These are phyloP conservation scores for Lipomyces yamanashiensis DNA, from an alignment of 805 yeast genomes.

Conservation along the genomic window DNA sequence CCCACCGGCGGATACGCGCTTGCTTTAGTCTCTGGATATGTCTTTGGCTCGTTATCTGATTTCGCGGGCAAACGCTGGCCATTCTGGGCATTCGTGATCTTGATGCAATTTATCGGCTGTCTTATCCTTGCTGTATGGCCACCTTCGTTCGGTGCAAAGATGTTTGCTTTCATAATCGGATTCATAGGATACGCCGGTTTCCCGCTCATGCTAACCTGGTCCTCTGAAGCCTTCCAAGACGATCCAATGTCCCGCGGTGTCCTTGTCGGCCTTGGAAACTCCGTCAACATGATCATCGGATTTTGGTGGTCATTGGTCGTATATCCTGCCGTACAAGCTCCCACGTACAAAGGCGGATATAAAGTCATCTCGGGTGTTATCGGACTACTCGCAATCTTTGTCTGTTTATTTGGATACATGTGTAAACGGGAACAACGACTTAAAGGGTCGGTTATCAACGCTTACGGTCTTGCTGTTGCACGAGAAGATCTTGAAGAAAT, in stretches of 20 bases:
- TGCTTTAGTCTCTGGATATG: constrained; percentile 41
- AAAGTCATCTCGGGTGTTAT: constrained; percentile 34
- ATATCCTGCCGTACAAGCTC: constrained; percentile 46
- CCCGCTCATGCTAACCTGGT: constrained; percentile 27
- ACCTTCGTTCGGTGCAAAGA: constrained; percentile 46
- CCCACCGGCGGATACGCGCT: constrained; percentile 46
- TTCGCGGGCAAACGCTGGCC: constrained; percentile 43
- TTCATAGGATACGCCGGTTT: constrained; percentile 21
- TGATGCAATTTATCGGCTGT: constrained; percentile 29
- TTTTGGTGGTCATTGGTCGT: constrained; percentile 46
- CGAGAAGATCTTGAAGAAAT: constrained; percentile 1
- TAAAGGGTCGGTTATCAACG: constrained; percentile 12
- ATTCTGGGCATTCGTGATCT: constrained; percentile 22
- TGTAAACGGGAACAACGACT: constrained; percentile 5
- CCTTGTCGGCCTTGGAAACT: constrained; percentile 19
- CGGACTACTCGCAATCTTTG: constrained; percentile 2
- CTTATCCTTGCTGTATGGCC: constrained; percentile 50
- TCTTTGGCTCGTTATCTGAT: constrained; percentile 44
- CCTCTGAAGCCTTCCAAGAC: constrained; percentile 25
- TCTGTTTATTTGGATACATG: constrained; percentile 9
- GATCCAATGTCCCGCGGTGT: constrained; percentile 25
- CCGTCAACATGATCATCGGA: constrained; percentile 36
- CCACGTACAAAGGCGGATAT: constrained; percentile 45
- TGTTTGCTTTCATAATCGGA: constrained; percentile 28
- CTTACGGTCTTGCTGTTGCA: constrained; percentile 19